Evolutionary conservation across 1,284 basidiomycete genomes (phyloP).

Genomic region (Quambalaria eucalypti): DNA sequence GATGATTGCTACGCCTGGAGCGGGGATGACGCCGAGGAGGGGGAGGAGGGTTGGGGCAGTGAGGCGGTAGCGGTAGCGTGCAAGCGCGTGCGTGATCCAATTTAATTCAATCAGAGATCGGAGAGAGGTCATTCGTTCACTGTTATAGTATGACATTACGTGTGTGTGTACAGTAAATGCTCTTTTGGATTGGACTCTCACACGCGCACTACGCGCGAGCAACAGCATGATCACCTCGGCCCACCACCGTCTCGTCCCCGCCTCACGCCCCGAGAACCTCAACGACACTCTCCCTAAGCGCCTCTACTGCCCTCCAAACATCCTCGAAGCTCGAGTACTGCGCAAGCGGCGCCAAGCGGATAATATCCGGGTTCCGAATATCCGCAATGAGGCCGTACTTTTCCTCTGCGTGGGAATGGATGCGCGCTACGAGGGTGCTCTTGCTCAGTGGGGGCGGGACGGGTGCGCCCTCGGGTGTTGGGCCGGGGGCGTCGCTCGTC

Average conservation of each 20-base stretch:
- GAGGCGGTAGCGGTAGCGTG: too few species aligned
- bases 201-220: not conserved
- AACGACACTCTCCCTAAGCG: constrained; percentile 16
- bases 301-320: constrained; percentile 34
- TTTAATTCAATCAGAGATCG: too few species aligned
- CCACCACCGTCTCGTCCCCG: not conserved
- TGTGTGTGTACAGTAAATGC: not conserved
- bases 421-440: constrained; percentile 24
- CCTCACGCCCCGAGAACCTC: constrained; percentile 10
- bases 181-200: not conserved
- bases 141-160: not conserved
- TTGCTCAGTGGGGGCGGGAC: constrained; percentile 29
- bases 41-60: not conserved
- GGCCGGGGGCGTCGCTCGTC: not conserved
- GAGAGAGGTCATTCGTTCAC: not conserved
- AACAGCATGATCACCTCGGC: not conserved
- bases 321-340: constrained; percentile 35
- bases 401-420: constrained; percentile 27
- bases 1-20: not conserved
- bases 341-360: constrained; percentile 39
- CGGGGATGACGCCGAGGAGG: not conserved
- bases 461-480: constrained; percentile 3
- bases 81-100: too few species aligned
- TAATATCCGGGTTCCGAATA: constrained; percentile 37
- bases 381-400: constrained; percentile 32